A percentile compares a stretch with the other conserved stretches of the same genome.
These are phyloP conservation scores for Marchantia polymorpha DNA, from an alignment of 225 moss, liverwort and hornwort genomes.

Conservation along the genomic window DNA sequence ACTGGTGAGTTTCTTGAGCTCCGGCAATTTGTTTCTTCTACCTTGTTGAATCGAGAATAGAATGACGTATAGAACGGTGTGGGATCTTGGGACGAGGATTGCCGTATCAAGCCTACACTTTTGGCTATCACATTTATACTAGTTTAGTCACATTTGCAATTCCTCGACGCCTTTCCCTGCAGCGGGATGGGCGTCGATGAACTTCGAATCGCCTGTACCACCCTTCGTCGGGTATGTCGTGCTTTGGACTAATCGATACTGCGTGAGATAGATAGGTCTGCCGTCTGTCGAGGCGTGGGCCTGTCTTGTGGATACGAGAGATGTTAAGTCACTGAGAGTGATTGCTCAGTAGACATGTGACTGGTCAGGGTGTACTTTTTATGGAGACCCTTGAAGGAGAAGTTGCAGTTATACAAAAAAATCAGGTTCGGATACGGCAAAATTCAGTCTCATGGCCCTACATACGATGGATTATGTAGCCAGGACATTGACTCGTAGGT, in stretches of 20 bases:
- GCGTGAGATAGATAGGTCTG: background rate
- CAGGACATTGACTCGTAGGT: too few species aligned
- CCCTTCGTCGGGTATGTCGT: background rate
- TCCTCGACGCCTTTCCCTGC: background rate
- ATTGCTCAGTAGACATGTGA: too few species aligned
- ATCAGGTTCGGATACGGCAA: too few species aligned
- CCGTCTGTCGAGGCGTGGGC: background rate
- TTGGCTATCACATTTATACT: background rate
- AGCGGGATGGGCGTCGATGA: background rate
- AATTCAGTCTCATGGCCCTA: too few species aligned
- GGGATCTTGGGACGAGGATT: background rate
- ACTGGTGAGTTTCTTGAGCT: slow-evolving; percentile 38
- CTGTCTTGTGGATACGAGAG: background rate
- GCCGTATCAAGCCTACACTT: background rate
- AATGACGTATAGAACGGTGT: too few species aligned
- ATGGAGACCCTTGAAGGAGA: too few species aligned
- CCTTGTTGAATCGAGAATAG: too few species aligned
- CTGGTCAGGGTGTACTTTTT: too few species aligned
- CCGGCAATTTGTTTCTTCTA: background rate
- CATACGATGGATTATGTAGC: too few species aligned
- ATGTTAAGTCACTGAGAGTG: too few species aligned
- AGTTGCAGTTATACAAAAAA: too few species aligned
- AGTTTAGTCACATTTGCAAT: background rate
- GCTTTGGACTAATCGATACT: background rate
- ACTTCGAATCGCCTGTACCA: background rate